Base-by-base conservation (phyloP, 108 stramenopile genomes). In the Nannochloropsis gaditana region DNA sequence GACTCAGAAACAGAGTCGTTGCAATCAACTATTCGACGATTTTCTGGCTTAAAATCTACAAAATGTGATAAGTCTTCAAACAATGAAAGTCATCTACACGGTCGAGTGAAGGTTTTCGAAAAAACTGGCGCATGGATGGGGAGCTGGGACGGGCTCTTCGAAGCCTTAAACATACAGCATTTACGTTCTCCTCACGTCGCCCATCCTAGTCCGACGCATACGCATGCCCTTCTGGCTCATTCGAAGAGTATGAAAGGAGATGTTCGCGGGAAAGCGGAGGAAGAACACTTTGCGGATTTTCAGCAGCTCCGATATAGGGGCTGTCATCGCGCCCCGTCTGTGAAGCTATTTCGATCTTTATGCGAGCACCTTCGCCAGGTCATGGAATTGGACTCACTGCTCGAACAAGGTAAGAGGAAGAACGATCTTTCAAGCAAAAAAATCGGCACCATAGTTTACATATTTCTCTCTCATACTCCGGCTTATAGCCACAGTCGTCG, bases 61-160 rank as follows among this genome's bases (percentile, higher is more conserved):
- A 73, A 73, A 73, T 2, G 0, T 2, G n/a, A 4, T 15, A 73
- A 8, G 19, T n/a, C 59, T 6, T 73, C 2, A 15, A 73, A n/a
- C 59, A 73, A 73, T 3, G 59, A 6, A n/a, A 15, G n/a, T 73
- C 59, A 15, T n/a, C 59, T 73, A 15, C 59, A 73, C 19, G 59
- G 59, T 6, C 59, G 59, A n/a, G 59, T 73, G 19, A 73, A 73
- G n/a, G 59, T 73, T n/a, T 73, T 73, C n/a, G 59, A 73, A n/a
- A 73, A 73, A n/a, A 73, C 19, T n/a, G 59, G 59, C 59, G 59
- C 59, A 6, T 73, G 59, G 59, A n/a, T 73, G 59, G 59, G 59
- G 59, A 73, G n/a, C 19, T 73, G 59, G 59, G 59, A 73, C n/a
- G 59, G 59, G 19, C n/a, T 73, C 19, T 73, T 73, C 8, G 59